Evolutionary conservation across 257 asterid species (phyloP), one percentile per base, ranked within the genome.

Genomic region (Penstemon eatonii): DNA sequence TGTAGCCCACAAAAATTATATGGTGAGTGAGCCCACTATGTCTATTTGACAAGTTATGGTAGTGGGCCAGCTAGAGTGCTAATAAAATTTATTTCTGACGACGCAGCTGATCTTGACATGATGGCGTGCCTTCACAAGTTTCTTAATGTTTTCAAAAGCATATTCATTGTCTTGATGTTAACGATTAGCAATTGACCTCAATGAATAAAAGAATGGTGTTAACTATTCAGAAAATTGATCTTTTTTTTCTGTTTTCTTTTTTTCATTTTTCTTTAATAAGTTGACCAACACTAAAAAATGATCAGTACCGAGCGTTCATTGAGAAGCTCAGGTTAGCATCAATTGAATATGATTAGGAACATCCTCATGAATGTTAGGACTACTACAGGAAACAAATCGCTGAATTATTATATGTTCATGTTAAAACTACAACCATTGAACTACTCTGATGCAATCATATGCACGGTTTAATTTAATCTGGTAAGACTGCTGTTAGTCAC

Each of bases 71-170:
- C 45, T 7, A 13, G n/a, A 6, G 10, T 63, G 57, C 68, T 0
- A 68, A 54, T 4, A 6, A 63, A 18, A 51, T 19, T 52, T 11
- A 9, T 45, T 77, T 73, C 58, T 71, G 67, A 66, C 38, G 73
- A 66, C 38, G 73, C 60, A 45, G 40, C 54, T 40, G 25, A 25
- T 75, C 42, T 52, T 49, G 50, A 54, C 66, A 61, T 11, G 11
- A 4, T 42, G n/a, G 65, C 4, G 36, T 62, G 33, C 52, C 68
- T 62, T 49, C 36, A n/a, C n/a, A 53, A 15, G 1, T 63, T 41
- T 37, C 59, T 60, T 56, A 42, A 18, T 42, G 41, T 44, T 66
- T 45, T 56, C 65, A 8, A 56, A 65, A 65, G 36, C 43, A 11
- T 65, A 9, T 15, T 51, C 12, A 5, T 45, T 47, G 53, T 47